Conservation (phyloP, 2,329 filamentous ascomycete genomes). For the Diaporthe eres region DNA sequence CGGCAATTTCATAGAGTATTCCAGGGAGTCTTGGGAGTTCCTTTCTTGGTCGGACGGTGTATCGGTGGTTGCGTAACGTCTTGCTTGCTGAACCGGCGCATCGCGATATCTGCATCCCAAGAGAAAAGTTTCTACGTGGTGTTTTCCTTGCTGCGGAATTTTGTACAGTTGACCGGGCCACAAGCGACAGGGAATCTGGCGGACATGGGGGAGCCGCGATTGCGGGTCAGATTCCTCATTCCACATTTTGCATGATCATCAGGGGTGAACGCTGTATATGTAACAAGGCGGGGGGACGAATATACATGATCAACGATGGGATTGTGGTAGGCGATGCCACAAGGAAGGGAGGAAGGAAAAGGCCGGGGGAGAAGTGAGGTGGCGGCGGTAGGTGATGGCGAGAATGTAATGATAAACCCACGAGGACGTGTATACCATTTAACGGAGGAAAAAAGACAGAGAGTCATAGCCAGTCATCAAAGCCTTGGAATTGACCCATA, state of each 20-base stretch:
- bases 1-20: conserved; percentile 39
- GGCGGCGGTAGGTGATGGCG: not conserved
- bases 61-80: conserved; percentile 38
- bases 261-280: conserved; percentile 37
- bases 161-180: conserved; percentile 33
- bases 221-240: conserved; percentile 27
- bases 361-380: not conserved
- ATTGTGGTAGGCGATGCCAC: conserved; percentile 30
- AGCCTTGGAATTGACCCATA: not conserved
- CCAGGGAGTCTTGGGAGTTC: conserved; percentile 42
- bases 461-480: conserved; percentile 30
- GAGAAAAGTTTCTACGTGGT: conserved; percentile 35
- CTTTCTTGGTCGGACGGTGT: conserved; percentile 41
- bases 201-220: conserved; percentile 19
- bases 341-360: conserved; percentile 10
- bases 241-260: conserved; percentile 40
- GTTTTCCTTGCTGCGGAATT: conserved; percentile 27
- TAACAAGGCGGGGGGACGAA: conserved; percentile 38
- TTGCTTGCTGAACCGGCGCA: conserved; percentile 42
- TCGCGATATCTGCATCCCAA: conserved; percentile 42
- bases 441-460: conserved; percentile 24
- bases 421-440: conserved; percentile 40
- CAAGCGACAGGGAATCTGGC: conserved; percentile 12
- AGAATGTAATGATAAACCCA: conserved; percentile 41
- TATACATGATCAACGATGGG: conserved; percentile 39